phyloP scores from a whole-genome alignment of 2,329 filamentous ascomycete species.

The Chlorencoelia australis region DNA sequence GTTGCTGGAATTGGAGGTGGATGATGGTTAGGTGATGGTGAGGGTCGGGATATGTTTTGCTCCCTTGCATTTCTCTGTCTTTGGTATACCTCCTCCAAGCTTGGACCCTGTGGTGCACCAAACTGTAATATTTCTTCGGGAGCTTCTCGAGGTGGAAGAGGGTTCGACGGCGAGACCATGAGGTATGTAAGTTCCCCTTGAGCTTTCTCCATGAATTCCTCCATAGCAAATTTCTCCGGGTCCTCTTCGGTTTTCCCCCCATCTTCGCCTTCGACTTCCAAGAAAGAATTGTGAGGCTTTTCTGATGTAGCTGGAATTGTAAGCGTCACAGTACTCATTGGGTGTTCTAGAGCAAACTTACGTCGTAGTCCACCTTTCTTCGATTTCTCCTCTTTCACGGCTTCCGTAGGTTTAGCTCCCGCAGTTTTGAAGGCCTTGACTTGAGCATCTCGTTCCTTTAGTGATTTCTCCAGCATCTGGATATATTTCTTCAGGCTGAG shows the following conservation, averaged over 20 bases:
- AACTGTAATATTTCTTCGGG: conserved; percentile 46
- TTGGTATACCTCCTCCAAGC: conserved; percentile 25
- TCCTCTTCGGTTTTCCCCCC: conserved; percentile 28
- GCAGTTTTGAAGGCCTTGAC: conserved; percentile 39
- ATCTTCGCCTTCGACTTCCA: conserved; percentile 38
- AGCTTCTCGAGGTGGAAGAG: conserved; percentile 53
- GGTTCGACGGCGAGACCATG: conserved; percentile 58
- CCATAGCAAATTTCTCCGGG: conserved; percentile 42
- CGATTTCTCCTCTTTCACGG: conserved; percentile 35
- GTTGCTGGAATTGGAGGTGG: conserved; percentile 37
- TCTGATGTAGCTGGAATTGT: conserved; percentile 12
- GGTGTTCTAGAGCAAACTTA: too few relatives aligned
- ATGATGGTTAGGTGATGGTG: conserved; percentile 48
- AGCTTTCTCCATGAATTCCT: conserved; percentile 54
- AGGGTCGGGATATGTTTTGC: conserved; percentile 38
- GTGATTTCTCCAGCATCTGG: conserved; percentile 74
- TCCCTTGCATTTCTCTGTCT: conserved; percentile 50
- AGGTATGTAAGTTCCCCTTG: conserved; percentile 56
- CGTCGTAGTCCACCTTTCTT: conserved; percentile 46
- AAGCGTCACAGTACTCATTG: conserved; percentile 2
- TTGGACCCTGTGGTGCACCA: conserved; percentile 30
- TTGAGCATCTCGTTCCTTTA: conserved; percentile 76
- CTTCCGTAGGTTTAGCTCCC: conserved; percentile 32
- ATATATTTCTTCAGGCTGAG: conserved; percentile 88
- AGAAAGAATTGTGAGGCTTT: conserved; percentile 26